Evolutionary conservation across 495 filamentous ascomycete genomes (phyloP), one percentile per base, ranked within the genome.

Genomic region (Lophiostoma macrostomum): DNA sequence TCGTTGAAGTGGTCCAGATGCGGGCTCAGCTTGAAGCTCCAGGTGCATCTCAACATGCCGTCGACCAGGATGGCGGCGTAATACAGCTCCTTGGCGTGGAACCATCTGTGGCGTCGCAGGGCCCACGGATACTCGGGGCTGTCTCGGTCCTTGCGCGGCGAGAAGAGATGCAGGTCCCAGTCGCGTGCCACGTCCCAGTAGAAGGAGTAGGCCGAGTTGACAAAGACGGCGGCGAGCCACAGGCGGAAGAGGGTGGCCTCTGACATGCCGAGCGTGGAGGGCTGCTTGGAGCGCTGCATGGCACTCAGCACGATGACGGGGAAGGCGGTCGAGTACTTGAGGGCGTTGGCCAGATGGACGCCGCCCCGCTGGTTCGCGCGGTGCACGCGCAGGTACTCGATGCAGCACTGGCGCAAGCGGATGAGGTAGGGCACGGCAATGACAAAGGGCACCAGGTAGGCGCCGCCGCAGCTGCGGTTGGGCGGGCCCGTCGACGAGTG

Each of bases 171-270:
- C 32, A 98, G 75, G 60, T 97, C 93, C 93, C 93, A 98, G 74
- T 98, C 93, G 73, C 88, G 90, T 36, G 88, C 80, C 18, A 97
- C 83, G 66, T 98, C 93, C 93, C 93, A 98, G 75, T 91, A 98
- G 76, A 96, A 96, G 28, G 87, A 90, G 71, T 96, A 98, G 50
- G 83, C 73, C 10, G 86, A 88, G 64, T 97, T 98, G 42, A 93
- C 56, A 27, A 86, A 74, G 22, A 86, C 85, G 37, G 82, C 65
- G 11, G 43, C 70, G 53, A 74, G 83, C 81, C 82, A 74, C 22
- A 82, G 60, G 16, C 78, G 73, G 50, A 75, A 79, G 23, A 85
- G 68, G 3, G 72, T 74, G 22, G 78, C 69, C 63, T 85, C 79
- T 39, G 74, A 79, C 58, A 79, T 73, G 3, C 76, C 78, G 41